Evolutionary conservation across 2,329 filamentous ascomycete species (phyloP).

Genomic region (Xylaria sp.): DNA sequence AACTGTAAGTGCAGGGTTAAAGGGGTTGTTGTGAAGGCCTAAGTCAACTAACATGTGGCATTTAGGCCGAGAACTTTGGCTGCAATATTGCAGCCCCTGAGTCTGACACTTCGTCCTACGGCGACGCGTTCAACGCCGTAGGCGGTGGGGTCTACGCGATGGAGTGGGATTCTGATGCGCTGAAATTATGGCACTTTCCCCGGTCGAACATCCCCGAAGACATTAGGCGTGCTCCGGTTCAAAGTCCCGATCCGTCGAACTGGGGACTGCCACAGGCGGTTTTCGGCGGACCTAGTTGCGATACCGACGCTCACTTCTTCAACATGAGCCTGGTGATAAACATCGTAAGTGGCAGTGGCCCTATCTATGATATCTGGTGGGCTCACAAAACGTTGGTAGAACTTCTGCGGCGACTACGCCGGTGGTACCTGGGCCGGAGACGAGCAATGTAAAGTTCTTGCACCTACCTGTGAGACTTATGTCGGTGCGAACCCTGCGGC

Average conservation of each 20-base stretch:
- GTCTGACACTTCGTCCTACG: constrained; percentile 54
- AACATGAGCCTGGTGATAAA: constrained; percentile 74
- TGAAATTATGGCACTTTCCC: constrained; percentile 78
- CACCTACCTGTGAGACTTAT: constrained; percentile 49
- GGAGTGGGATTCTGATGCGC: constrained; percentile 68
- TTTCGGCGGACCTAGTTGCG: constrained; percentile 67
- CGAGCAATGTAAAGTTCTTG: constrained; percentile 44
- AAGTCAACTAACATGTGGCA: constrained; percentile 7
- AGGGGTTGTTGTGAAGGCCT: not conserved
- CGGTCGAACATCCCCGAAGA: constrained; percentile 67
- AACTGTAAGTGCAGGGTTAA: constrained; percentile 21
- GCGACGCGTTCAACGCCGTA: constrained; percentile 66
- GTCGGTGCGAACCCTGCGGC: constrained; percentile 49
- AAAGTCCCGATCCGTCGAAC: constrained; percentile 60
- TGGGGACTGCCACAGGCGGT: constrained; percentile 73
- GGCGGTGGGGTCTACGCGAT: constrained; percentile 72
- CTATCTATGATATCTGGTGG: not conserved
- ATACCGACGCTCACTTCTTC: constrained; percentile 67
- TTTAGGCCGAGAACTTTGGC: constrained; percentile 49
- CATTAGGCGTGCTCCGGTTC: constrained; percentile 52
- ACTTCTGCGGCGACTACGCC: constrained; percentile 80
- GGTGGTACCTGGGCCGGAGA: constrained; percentile 47
- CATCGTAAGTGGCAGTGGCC: constrained; percentile 46
- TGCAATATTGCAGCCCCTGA: constrained; percentile 47
- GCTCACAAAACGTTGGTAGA: constrained; percentile 37